phyloP scores from a whole-genome alignment of 768 basidiomycete species.

The Strobilomyces echinocephalus region DNA sequence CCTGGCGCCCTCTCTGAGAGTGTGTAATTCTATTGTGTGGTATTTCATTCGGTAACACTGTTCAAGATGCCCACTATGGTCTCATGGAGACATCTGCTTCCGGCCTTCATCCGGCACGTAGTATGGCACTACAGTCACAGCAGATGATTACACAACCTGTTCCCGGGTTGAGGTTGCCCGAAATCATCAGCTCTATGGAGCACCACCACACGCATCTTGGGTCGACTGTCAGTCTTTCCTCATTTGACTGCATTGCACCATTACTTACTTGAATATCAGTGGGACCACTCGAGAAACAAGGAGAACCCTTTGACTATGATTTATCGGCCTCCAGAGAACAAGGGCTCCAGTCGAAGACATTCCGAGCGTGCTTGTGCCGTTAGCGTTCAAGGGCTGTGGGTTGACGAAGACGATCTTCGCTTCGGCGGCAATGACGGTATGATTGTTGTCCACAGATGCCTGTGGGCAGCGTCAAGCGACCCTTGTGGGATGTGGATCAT shows the following conservation, averaged over 20 bases:
- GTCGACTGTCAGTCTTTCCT: not conserved
- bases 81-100: not conserved
- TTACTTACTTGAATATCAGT: not conserved
- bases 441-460: constrained; percentile 9
- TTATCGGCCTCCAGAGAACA: not conserved
- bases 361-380: not conserved
- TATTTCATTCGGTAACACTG: not conserved
- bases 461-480: not conserved
- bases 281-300: not conserved
- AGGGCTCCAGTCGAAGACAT: not conserved
- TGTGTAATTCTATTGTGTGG: not conserved
- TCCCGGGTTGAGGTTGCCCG: not conserved
- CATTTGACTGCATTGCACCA: not conserved
- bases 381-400: not conserved
- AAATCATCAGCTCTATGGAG: not conserved
- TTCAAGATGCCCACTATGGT: not conserved
- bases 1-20: not conserved
- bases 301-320: not conserved
- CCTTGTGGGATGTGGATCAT: constrained; percentile 12
- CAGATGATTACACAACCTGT: not conserved
- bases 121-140: not conserved
- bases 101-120: not conserved
- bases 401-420: constrained; percentile 5
- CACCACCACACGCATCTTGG: not conserved
- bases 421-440: not conserved